Evolutionary conservation across 2,329 filamentous ascomycete species (phyloP), one percentile per base, ranked within the genome.

Genomic region (Aspergillus novofumigatus): DNA sequence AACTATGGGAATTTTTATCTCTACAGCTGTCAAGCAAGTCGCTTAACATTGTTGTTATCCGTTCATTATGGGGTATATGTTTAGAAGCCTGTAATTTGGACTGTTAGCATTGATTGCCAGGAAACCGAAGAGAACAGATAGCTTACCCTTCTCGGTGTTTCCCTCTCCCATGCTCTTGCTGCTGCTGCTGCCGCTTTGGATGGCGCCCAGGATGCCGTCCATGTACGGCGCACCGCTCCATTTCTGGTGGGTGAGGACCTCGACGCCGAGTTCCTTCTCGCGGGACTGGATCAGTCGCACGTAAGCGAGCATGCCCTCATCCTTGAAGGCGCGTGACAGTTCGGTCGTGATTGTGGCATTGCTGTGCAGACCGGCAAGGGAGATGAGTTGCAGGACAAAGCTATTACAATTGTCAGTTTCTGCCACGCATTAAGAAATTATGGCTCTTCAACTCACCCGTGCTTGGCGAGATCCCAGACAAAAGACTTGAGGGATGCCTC

Each of bases 111-210:
- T 38, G 14, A 38, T 38, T 21, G 21, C 42, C 9, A 20, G 42
- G 9, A 23, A 45, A 8, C 11, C 3, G n/a, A 6, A 45, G 20
- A 4, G 21, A 4, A 26, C 4, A 29, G 66, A 26, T 3, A 32
- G 66, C 68, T 61, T 51, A 77, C 75, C 72, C 49, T 75, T 74
- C 75, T 97, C 93, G 0, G 93, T 97, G 72, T 94, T 96, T 0
- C 93, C 93, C 49, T 93, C 90, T 0, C 93, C 93, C 93, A 97
- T 96, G 73, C 91, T 94, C 83, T 86, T 92, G 72, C 85, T 95
- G 54, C 90, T 87, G 56, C 88, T 92, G 77, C 90, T 96, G 23
- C 92, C 93, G 67, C 91, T 96, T 77, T 96, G 91, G 52, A 97
- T 95, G 4, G 90, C 87, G 0, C 92, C 92, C 32, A 97, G 72